These are phyloP conservation scores for Sonneratia alba DNA, from an alignment of 345 rosid genomes.

Conservation along the genomic window DNA sequence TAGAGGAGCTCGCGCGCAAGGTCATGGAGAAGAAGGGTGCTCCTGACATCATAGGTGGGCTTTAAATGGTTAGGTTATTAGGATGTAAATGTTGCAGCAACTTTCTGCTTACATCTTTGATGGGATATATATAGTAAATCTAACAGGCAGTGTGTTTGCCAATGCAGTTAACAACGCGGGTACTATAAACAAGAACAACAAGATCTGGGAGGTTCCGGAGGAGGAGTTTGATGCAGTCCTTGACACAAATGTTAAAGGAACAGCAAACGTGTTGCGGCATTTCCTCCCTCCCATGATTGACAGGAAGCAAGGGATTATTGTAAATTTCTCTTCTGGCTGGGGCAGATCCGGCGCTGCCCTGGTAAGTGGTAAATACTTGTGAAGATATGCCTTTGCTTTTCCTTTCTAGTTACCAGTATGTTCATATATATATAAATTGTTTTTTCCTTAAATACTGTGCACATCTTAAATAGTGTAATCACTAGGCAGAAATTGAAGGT, in stretches of 20 bases:
- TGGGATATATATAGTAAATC: not conserved
- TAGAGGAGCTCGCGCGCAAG: slow-evolving; percentile 59
- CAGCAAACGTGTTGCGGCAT: slow-evolving; percentile 76
- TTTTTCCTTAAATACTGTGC: not conserved
- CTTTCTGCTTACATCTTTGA: not conserved
- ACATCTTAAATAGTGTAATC: not conserved
- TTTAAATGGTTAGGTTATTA: not conserved
- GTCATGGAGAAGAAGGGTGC: slow-evolving; percentile 75
- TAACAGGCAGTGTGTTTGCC: not conserved
- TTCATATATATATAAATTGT: not conserved
- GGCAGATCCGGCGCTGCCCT: slow-evolving; percentile 95
- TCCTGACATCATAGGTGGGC: slow-evolving; percentile 77
- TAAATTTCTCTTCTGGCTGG: slow-evolving; percentile 95
- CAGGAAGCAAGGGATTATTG: slow-evolving; percentile 67
- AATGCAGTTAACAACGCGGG: slow-evolving; percentile 92
- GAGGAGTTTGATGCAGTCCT: slow-evolving; percentile 87
- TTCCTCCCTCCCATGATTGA: slow-evolving; percentile 84
- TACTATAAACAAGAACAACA: slow-evolving; percentile 76
- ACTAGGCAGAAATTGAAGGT: not conserved
- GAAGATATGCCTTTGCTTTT: not conserved
- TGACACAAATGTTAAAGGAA: slow-evolving; percentile 83
- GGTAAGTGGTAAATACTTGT: slow-evolving; percentile 29
- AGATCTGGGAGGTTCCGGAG: slow-evolving; percentile 83
- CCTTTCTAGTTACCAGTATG: not conserved
- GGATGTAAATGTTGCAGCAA: not conserved